Conservation (phyloP, 305 asterid species). For the Fraxinus sp. region DNA sequence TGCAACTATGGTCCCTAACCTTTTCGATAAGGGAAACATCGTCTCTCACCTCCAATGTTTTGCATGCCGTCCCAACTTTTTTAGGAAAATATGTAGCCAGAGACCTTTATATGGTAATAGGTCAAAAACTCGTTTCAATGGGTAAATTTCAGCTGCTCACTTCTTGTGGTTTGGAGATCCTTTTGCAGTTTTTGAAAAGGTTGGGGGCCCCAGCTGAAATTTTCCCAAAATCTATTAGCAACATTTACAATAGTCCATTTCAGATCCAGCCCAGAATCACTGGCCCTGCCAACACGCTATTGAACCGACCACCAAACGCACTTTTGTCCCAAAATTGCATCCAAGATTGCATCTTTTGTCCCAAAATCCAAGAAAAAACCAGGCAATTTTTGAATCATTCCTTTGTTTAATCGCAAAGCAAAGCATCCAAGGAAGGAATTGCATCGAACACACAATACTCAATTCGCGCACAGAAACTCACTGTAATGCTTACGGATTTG, state of each 20-base stretch:
- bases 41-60: too few relatives aligned
- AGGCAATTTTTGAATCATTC: background rate
- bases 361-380: background rate
- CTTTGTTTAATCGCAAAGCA: conserved; percentile 26
- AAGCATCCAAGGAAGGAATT: conserved; percentile 10
- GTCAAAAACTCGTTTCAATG: too few relatives aligned
- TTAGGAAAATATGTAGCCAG: too few relatives aligned
- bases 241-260: background rate
- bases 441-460: background rate
- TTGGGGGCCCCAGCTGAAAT: too few relatives aligned
- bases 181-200: too few relatives aligned
- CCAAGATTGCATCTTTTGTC: background rate
- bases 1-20: too few relatives aligned
- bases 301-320: background rate
- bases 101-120: too few relatives aligned
- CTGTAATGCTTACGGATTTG: conserved; percentile 15
- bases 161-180: too few relatives aligned
- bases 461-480: background rate
- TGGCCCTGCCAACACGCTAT: background rate
- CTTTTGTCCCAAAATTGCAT: background rate
- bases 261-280: background rate
- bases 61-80: too few relatives aligned
- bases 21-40: too few relatives aligned
- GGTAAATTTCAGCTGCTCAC: too few relatives aligned
- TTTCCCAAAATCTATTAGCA: too few relatives aligned